Conservation (phyloP, 352 stramenopile species). For the Pythium angustatum region DNA sequence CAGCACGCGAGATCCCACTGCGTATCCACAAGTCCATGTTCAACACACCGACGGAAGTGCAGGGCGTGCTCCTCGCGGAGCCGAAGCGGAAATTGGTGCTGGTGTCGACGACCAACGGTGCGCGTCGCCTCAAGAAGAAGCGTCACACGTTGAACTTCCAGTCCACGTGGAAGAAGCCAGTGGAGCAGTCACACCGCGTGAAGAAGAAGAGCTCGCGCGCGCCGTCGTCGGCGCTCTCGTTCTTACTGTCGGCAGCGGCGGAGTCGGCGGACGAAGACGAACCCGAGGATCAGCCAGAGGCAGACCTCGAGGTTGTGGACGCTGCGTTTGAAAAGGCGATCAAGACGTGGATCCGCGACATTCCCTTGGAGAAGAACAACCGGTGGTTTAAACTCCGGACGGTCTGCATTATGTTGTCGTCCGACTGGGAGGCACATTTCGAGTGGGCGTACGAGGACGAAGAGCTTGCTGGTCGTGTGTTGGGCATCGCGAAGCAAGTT, state of each 20-base stretch:
- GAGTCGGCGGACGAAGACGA: conserved; percentile 81
- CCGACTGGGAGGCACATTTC: conserved; percentile 81
- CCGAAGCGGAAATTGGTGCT: conserved; percentile 81
- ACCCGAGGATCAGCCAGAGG: conserved; percentile 64
- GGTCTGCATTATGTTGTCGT: conserved; percentile 63
- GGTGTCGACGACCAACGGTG: conserved; percentile 62
- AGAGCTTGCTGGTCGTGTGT: conserved; percentile 73
- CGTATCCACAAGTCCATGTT: conserved; percentile 87
- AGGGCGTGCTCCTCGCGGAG: conserved; percentile 78
- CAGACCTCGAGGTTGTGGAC: conserved; percentile 56
- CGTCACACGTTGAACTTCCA: conserved; percentile 78
- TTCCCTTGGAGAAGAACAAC: conserved; percentile 58
- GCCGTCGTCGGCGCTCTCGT: conserved; percentile 72
- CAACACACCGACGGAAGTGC: conserved; percentile 71
- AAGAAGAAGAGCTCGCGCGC: conserved; percentile 74
- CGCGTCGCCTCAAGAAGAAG: conserved; percentile 84
- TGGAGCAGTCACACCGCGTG: conserved; percentile 53
- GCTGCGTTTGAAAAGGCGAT: conserved; percentile 45
- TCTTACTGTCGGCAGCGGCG: conserved; percentile 69
- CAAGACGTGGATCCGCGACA: conserved; percentile 65
- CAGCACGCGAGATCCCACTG: conserved; percentile 57
- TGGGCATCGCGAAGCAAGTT: conserved; percentile 84
- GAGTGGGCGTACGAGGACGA: conserved; percentile 87
- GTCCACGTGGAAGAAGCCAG: conserved; percentile 81
- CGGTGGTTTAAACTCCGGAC: conserved; percentile 77